These are phyloP conservation scores for Magnolia officinalis DNA, from an alignment of 164 flowering plant species.

Conservation along the genomic window DNA sequence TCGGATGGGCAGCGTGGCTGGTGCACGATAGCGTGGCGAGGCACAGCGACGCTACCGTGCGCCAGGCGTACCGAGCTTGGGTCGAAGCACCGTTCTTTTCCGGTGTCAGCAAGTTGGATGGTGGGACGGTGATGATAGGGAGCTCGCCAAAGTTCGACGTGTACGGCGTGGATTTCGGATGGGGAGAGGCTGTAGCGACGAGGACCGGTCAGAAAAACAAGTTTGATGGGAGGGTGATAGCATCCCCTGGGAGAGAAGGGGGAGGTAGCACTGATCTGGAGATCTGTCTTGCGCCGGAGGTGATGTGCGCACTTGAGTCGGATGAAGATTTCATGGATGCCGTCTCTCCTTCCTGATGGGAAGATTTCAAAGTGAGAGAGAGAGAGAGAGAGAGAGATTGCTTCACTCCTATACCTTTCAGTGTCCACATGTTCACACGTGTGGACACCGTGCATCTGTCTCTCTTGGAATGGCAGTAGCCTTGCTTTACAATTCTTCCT, in stretches of 20 bases:
- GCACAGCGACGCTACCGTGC: not conserved
- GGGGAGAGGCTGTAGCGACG: conserved; percentile 14
- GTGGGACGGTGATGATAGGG: not conserved
- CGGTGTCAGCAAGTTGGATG: conserved; percentile 24
- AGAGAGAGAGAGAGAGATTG: no score
- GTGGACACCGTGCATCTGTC: no score
- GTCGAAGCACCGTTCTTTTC: not conserved
- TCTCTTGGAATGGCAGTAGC: no score
- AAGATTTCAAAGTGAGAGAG: no score
- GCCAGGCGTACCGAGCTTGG: not conserved
- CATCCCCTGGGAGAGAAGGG: conserved; percentile 81
- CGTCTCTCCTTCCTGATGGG: conserved; percentile 15
- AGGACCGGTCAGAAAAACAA: conserved; percentile 75
- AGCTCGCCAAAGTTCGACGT: conserved; percentile 6
- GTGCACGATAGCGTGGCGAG: not conserved
- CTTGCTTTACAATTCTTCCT: no score
- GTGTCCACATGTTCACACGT: no score
- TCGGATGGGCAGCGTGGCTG: conserved; percentile 11
- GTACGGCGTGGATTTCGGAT: conserved; percentile 10
- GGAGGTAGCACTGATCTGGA: conserved; percentile 83
- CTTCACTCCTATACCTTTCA: no score
- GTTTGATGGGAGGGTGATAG: conserved; percentile 83
- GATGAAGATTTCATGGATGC: conserved; percentile 39
- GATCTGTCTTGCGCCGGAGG: conserved; percentile 64
- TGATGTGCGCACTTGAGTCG: conserved; percentile 60